These are phyloP conservation scores for Calonectria hongkongensis DNA, from an alignment of 2,329 filamentous ascomycete genomes.

Conservation along the genomic window DNA sequence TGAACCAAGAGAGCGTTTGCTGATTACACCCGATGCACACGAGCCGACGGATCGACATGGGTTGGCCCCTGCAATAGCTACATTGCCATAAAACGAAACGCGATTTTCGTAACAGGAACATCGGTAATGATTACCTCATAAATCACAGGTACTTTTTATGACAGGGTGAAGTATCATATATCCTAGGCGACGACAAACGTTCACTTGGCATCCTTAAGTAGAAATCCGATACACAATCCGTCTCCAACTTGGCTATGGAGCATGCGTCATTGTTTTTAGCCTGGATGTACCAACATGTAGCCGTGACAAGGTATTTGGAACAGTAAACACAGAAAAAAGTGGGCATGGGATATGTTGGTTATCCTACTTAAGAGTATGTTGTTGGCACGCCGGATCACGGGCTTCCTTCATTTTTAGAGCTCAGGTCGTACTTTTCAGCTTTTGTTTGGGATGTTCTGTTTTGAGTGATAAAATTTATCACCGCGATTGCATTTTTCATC, in stretches of 20 bases:
- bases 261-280: neutral
- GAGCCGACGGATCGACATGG: neutral
- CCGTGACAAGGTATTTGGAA: neutral
- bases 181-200: conserved; percentile 3
- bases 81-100: neutral
- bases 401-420: neutral
- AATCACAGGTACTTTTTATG: conserved; percentile 1
- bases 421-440: neutral
- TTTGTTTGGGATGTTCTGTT: neutral
- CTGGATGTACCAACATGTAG: neutral
- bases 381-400: neutral
- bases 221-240: conserved; percentile 9
- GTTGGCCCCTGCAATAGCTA: neutral
- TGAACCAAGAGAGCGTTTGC: neutral
- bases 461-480: neutral
- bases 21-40: neutral
- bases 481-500: neutral
- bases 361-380: conserved; percentile 1
- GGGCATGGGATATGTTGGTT: neutral
- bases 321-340: conserved; percentile 6
- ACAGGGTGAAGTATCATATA: neutral
- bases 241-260: conserved; percentile 12
- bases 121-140: neutral
- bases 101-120: neutral
- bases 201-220: conserved; percentile 1